Evolutionary conservation across 805 yeast species (phyloP).

Genomic region (Metschnikowia cubensis): DNA sequence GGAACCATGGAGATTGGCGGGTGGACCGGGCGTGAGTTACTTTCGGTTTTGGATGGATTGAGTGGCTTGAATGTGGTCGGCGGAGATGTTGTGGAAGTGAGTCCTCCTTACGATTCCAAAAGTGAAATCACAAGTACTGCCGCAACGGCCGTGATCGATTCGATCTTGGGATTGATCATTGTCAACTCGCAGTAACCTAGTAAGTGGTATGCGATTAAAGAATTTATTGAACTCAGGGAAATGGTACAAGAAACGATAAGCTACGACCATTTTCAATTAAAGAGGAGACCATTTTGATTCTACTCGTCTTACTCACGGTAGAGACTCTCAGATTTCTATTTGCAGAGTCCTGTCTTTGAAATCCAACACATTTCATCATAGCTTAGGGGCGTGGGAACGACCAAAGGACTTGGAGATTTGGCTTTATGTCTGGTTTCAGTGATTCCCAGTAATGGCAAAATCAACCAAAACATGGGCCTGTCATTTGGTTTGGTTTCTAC

Average conservation of each 20-base stretch:
- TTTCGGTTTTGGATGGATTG: conserved; percentile 54
- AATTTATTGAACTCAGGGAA: not conserved
- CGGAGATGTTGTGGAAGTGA: conserved; percentile 72
- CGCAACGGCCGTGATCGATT: conserved; percentile 60
- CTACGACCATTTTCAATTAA: too few species aligned
- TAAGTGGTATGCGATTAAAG: not conserved
- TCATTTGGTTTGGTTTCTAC: conserved; percentile 4
- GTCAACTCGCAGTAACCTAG: not conserved
- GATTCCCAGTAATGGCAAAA: conserved; percentile 4
- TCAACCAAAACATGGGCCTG: not conserved
- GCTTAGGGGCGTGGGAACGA: too few species aligned
- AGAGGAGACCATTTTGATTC: too few species aligned
- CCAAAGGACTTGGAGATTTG: too few species aligned
- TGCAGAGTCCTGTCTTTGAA: too few species aligned
- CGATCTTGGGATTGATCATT: conserved; percentile 44
- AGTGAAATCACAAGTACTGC: conserved; percentile 60
- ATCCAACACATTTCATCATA: too few species aligned
- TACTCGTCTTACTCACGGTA: too few species aligned
- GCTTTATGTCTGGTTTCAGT: too few species aligned
- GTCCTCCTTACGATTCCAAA: conserved; percentile 60
- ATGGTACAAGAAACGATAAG: too few species aligned
- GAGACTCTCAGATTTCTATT: too few species aligned
- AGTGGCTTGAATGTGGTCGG: conserved; percentile 63
- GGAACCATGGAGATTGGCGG: conserved; percentile 82
- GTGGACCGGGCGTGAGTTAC: conserved; percentile 57